Percentiles rank a stretch among this genome's conserved stretches.
phyloP scores from a whole-genome alignment of 1,284 basidiomycete genomes.

The Cryptococcus deneoformans region DNA sequence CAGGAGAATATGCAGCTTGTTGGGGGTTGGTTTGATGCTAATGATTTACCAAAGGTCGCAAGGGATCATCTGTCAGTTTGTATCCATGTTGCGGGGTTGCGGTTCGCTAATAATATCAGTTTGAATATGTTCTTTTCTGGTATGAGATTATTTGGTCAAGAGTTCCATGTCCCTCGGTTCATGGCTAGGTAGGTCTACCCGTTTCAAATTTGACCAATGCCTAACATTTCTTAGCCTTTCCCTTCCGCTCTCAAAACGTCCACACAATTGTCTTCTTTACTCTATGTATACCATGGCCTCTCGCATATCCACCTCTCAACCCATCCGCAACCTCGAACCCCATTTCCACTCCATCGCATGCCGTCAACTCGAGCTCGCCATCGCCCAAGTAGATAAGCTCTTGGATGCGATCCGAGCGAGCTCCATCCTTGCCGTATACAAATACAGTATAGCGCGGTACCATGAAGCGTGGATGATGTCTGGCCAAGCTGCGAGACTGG shows the following conservation, averaged over 20 bases:
- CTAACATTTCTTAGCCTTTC: slow-evolving; percentile 33
- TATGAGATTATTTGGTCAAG: slow-evolving; percentile 30
- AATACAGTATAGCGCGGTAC: slow-evolving; percentile 33
- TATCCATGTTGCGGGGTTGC: neutral
- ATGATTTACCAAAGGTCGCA: slow-evolving; percentile 38
- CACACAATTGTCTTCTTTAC: slow-evolving; percentile 41
- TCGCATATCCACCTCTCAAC: slow-evolving; percentile 24
- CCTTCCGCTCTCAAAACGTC: slow-evolving; percentile 29
- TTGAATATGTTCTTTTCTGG: slow-evolving; percentile 36
- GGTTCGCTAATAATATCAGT: slow-evolving; percentile 12
- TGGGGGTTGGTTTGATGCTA: slow-evolving; percentile 42
- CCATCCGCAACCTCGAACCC: slow-evolving; percentile 31
- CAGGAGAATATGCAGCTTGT: slow-evolving; percentile 17
- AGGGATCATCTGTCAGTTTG: slow-evolving; percentile 38
- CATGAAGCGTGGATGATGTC: slow-evolving; percentile 39
- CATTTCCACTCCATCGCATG: slow-evolving; percentile 35
- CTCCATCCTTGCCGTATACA: slow-evolving; percentile 35
- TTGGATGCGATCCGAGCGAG: slow-evolving; percentile 38
- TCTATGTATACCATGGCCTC: slow-evolving; percentile 41
- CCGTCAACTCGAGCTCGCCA: slow-evolving; percentile 27
- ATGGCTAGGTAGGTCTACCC: slow-evolving; percentile 30
- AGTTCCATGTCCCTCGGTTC: slow-evolving; percentile 40
- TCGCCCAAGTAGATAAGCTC: slow-evolving; percentile 26
- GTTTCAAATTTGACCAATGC: slow-evolving; percentile 27
- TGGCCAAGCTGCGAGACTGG: slow-evolving; percentile 32